A percentile compares a stretch with the other conserved stretches of the same genome.
phyloP scores from a whole-genome alignment of 1,139 yeast species.

The Candida pseudoviswanathii region DNA sequence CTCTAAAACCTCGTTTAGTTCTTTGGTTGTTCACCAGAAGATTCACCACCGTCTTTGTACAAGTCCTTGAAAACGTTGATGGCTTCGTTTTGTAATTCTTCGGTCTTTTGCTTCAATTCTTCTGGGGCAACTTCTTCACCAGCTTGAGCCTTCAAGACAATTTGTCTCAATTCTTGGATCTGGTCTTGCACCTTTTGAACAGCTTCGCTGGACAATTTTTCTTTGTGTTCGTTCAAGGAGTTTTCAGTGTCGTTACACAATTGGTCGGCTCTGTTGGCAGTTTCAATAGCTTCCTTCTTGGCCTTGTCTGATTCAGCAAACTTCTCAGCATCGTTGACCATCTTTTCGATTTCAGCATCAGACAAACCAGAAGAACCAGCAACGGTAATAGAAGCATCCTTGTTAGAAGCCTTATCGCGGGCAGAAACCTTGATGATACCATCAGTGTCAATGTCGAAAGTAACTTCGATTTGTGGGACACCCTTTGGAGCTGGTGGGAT shows the following conservation, averaged over 20 bases:
- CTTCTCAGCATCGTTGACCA: slow-evolving; percentile 98
- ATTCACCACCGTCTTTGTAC: slow-evolving; percentile 62
- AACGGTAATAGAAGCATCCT: slow-evolving; percentile 98
- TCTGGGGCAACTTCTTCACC: slow-evolving; percentile 86
- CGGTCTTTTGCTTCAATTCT: slow-evolving; percentile 89
- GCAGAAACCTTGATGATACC: slow-evolving; percentile 99
- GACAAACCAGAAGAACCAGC: slow-evolving; percentile 98
- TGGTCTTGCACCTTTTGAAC: slow-evolving; percentile 83
- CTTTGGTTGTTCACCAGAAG: slow-evolving; percentile 44
- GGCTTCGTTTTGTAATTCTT: slow-evolving; percentile 89
- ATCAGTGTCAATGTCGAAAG: slow-evolving; percentile 97
- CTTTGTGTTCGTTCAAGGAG: slow-evolving; percentile 93
- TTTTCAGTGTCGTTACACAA: slow-evolving; percentile 95
- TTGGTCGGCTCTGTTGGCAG: slow-evolving; percentile 96
- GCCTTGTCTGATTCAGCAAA: slow-evolving; percentile 96
- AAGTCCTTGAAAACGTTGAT: slow-evolving; percentile 94
- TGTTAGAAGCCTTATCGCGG: slow-evolving; percentile 96
- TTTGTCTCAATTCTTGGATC: slow-evolving; percentile 80
- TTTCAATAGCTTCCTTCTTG: slow-evolving; percentile 90
- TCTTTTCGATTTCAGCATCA: slow-evolving; percentile 94
- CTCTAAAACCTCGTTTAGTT: slow-evolving; percentile 26
- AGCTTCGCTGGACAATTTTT: slow-evolving; percentile 83
- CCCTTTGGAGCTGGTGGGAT: slow-evolving; percentile 99
- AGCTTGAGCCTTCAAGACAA: slow-evolving; percentile 90
- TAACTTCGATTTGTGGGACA: slow-evolving; percentile 98